Percentiles rank a stretch among this genome's conserved stretches.
These are phyloP conservation scores for Chlorella sorokiniana DNA, from an alignment of 139 green algal species.

Conservation along the genomic window DNA sequence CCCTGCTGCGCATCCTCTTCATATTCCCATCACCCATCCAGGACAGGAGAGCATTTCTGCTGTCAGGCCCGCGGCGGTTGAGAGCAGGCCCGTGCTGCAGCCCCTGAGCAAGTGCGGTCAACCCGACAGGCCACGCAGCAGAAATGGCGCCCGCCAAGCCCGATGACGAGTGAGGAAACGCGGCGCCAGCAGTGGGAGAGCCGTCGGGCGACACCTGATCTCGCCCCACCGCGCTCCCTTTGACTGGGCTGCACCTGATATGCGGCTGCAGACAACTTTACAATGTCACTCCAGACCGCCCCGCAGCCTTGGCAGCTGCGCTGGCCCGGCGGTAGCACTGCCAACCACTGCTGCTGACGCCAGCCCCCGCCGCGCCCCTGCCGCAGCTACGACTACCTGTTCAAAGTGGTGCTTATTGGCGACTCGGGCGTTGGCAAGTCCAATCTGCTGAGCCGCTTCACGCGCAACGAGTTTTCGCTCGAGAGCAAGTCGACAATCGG, in stretches of 20 bases:
- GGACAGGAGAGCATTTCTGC: too few relatives aligned
- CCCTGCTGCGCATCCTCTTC: too few relatives aligned
- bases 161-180: slow-evolving; percentile 80
- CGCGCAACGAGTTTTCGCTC: slow-evolving; percentile 98
- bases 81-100: too few relatives aligned
- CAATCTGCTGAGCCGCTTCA: slow-evolving; percentile 98
- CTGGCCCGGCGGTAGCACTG: neutral
- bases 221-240: too few relatives aligned
- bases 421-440: slow-evolving; percentile 99
- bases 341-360: neutral
- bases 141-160: slow-evolving; percentile 74
- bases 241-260: neutral
- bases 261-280: neutral
- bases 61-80: too few relatives aligned
- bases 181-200: too few relatives aligned
- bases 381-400: slow-evolving; percentile 98
- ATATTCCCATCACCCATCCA: too few relatives aligned
- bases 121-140: neutral
- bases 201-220: too few relatives aligned
- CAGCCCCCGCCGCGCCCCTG: too few relatives aligned
- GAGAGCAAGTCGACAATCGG: slow-evolving; percentile 99
- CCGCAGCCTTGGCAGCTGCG: neutral
- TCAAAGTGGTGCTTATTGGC: slow-evolving; percentile 99
- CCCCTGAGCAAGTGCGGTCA: too few relatives aligned
- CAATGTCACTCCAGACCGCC: neutral